Evolutionary conservation across 129 eudicot species (phyloP).

Genomic region (Ambrosia artemisiifolia): DNA sequence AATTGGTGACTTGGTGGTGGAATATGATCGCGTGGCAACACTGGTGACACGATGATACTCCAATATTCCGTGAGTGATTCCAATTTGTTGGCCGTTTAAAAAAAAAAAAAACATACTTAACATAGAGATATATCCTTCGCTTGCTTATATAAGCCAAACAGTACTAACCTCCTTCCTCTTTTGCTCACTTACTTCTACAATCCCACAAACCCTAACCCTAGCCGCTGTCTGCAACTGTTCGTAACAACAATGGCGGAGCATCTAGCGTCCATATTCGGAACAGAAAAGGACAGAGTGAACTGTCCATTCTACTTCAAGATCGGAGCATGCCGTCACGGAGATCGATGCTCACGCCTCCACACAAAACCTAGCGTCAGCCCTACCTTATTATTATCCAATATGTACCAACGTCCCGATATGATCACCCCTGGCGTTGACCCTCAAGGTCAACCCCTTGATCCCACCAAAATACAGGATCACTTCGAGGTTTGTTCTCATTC

Average conservation of each 20-base stretch:
- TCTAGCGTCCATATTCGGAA: constrained; percentile 84
- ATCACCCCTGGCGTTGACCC: constrained; percentile 92
- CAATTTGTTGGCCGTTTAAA: too few species aligned
- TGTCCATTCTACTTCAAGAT: constrained; percentile 97
- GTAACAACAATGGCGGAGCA: constrained; percentile 74
- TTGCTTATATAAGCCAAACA: neutral
- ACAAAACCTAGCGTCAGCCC: constrained; percentile 93
- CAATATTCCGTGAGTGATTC: too few species aligned
- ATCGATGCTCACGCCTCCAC: constrained; percentile 82
- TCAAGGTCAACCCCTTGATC: constrained; percentile 83
- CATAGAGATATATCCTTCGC: too few species aligned
- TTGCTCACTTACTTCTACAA: constrained; percentile 8
- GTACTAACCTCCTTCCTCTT: neutral
- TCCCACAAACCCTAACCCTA: constrained; percentile 32
- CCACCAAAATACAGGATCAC: constrained; percentile 74
- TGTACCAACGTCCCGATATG: constrained; percentile 92
- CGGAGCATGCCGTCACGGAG: constrained; percentile 96
- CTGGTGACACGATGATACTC: too few species aligned
- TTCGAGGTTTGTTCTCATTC: constrained; percentile 55
- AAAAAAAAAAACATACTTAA: too few species aligned
- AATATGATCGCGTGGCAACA: too few species aligned
- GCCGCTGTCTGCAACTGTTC: constrained; percentile 27
- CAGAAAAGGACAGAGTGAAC: constrained; percentile 93
- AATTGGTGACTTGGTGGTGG: too few species aligned
- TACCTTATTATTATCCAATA: constrained; percentile 70